Evolutionary conservation across 2,329 filamentous ascomycete species (phyloP), one percentile per base, ranked within the genome.

Genomic region (Penicillium digitatum): DNA sequence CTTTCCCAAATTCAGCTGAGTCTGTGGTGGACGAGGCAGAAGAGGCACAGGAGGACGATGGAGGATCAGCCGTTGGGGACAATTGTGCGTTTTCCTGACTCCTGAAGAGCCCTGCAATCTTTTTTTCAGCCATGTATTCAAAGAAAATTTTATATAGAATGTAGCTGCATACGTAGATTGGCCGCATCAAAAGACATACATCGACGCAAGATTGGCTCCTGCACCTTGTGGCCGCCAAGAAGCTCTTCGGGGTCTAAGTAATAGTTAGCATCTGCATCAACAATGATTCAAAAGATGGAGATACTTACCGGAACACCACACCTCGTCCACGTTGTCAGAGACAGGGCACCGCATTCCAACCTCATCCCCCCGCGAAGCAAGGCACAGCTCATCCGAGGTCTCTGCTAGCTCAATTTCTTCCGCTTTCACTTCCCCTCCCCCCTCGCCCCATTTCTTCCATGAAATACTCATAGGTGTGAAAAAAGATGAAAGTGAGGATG

Each of bases 241-340:
- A 45, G 35, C 18, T 32, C 34, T 44, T 51, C 47, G 4, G 47
- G 34, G 27, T 51, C 52, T 55, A 31, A 8, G 12, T 22, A 29
- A 45, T 34, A 12, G 9, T 55, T 8, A 55, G 40, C 16, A 6
- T 22, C 12, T 24, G 16, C 8, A 11, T 44, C 18, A 9, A 44
- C 4, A 20, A 20, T 9, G 8, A 24, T 35, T n/a, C n/a, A n/a
- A n/a, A 16, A 8, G 3, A 18, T 16, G 12, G 18, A 24, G 14
- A 1, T 27, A 29, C 27, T 51, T 35, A 55, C 52, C 52, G 24
- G 52, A 55, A 18, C 34, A n/a, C 32, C 20, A 51, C 26, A 32
- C 8, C 40, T 44, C 12, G 12, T 26, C 32, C 18, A 12, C 24
- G 12, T 16, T 44, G 10, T 34, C n/a, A 5, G 31, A 45, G n/a